Conservation (phyloP, 2,329 filamentous ascomycete genomes). For the Alternaria longipes region DNA sequence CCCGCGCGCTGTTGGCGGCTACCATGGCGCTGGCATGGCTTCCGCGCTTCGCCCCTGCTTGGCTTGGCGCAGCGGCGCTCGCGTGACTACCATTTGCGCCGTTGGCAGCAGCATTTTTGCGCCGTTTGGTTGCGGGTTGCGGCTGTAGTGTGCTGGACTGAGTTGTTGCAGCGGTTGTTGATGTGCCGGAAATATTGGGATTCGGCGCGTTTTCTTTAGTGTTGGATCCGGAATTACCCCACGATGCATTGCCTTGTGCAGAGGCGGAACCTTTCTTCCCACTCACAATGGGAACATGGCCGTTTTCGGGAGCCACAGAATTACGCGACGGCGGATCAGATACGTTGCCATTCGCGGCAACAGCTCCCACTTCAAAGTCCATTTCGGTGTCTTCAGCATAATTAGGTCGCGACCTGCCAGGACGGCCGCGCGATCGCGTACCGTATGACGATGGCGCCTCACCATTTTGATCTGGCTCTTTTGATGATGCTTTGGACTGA, state of each 20-base stretch:
- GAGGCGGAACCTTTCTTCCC: constrained; percentile 52
- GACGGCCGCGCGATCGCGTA: constrained; percentile 91
- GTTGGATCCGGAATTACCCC: constrained; percentile 48
- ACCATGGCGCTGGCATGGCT: constrained; percentile 44
- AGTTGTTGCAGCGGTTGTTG: constrained; percentile 62
- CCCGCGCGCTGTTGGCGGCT: constrained; percentile 58
- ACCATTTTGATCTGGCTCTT: constrained; percentile 44
- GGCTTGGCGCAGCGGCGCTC: constrained; percentile 51
- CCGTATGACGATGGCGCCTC: constrained; percentile 75
- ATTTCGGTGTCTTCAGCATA: constrained; percentile 95
- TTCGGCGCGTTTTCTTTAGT: constrained; percentile 46
- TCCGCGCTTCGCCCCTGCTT: constrained; percentile 47
- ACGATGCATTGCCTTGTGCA: constrained; percentile 53
- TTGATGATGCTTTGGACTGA: constrained; percentile 44
- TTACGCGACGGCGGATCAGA: constrained; percentile 52
- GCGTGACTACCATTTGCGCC: constrained; percentile 48
- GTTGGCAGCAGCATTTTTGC: constrained; percentile 72
- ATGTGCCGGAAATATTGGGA: constrained; percentile 63
- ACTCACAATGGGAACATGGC: constrained; percentile 43
- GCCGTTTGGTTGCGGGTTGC: constrained; percentile 70
- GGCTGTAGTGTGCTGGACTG: constrained; percentile 46
- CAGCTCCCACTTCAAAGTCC: constrained; percentile 77
- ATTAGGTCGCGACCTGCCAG: constrained; percentile 81
- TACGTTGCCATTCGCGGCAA: constrained; percentile 66
- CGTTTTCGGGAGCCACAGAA: constrained; percentile 45